Conservation (phyloP, 192 early-diverging fungal species). For the Backusella westeae region DNA sequence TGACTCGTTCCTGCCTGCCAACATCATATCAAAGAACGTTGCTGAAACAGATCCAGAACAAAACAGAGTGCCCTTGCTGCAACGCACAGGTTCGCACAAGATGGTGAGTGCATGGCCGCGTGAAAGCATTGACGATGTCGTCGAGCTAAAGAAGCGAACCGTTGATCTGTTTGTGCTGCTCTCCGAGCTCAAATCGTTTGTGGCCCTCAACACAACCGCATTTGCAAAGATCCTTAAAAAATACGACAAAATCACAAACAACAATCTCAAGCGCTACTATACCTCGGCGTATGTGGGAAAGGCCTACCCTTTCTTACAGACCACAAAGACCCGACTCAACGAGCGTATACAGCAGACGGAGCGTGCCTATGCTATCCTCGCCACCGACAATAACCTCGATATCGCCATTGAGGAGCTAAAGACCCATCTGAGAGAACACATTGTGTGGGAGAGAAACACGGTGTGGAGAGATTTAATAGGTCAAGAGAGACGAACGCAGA, state of each 20-base stretch:
- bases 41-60: constrained; percentile 18
- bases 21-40: constrained; percentile 34
- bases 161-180: constrained; percentile 82
- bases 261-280: constrained; percentile 69
- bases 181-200: constrained; percentile 84
- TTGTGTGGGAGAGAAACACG: constrained; percentile 96
- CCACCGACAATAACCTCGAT: constrained; percentile 57
- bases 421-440: constrained; percentile 79
- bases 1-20: constrained; percentile 32
- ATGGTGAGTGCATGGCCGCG: constrained; percentile 5
- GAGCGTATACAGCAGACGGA: constrained; percentile 60
- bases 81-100: not conserved
- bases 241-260: constrained; percentile 91
- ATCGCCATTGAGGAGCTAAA: constrained; percentile 74
- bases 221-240: constrained; percentile 97
- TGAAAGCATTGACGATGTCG: not conserved
- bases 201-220: constrained; percentile 86
- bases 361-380: constrained; percentile 64
- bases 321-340: constrained; percentile 61
- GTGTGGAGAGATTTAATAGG: constrained; percentile 98
- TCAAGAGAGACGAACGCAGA: constrained; percentile 75
- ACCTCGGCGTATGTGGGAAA: constrained; percentile 61
- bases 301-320: constrained; percentile 67
- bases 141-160: constrained; percentile 37
- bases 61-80: not conserved